Evolutionary conservation across 2,329 filamentous ascomycete genomes (phyloP), one percentile per base, ranked within the genome.

Genomic region (Tolypocladium inflatum): DNA sequence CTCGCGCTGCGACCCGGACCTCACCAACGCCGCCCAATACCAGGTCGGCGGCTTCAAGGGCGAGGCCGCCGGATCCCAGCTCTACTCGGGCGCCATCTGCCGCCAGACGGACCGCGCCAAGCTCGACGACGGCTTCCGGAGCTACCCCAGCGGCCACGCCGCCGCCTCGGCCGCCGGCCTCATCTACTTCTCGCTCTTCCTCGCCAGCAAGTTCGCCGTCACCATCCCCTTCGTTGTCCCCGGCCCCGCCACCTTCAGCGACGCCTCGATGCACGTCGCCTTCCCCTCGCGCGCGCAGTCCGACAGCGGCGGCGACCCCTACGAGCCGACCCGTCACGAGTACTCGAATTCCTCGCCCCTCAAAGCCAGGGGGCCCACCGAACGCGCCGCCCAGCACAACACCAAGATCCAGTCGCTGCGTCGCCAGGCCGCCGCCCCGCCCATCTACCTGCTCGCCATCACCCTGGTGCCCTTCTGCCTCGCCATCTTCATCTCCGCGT

Each of bases 131-230:
- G 91, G 89, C 1, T 97, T 96, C 74, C 82, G 89, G 52, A 92
- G 88, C 65, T 97, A 91, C 53, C 75, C 75, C 41, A 76, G 73
- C 57, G 75, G 76, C n/a, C 75, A 78, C 66, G 68, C 75, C 7
- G 91, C 87, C 45, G 86, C 88, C 61, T 82, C 89, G 5, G 90
- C 90, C 64, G 86, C 87, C 13, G 92, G 92, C 1, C 76, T 97
- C 56, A 83, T 91, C 56, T 96, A 97, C 70, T 81, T 96, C 19
- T 88, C 88, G 2, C 83, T 97, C 55, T 97, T 91, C 78, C 80
- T 97, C 26, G 90, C 89, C 63, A 89, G 86, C 72, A 93, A 92
- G 70, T 89, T 93, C 66, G 82, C 85, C 59, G 85, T 92, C 61
- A 86, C 83, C 11, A 80, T 91, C 38, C 89, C 89, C 1, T 89